Evolutionary conservation across 1,284 basidiomycete species (phyloP).

Genomic region (Leccinum discolor): DNA sequence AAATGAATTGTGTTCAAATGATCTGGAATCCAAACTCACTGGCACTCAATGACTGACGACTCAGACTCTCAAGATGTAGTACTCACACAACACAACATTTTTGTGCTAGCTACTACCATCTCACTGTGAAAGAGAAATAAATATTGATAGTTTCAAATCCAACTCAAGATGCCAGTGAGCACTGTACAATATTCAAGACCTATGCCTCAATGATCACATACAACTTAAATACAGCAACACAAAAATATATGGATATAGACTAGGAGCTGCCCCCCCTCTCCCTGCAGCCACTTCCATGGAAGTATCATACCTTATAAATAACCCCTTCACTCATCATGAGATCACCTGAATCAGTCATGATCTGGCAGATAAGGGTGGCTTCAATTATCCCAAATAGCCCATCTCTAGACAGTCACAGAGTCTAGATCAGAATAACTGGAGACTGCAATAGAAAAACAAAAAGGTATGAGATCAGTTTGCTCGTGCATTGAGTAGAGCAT

Average conservation of each 20-base stretch:
- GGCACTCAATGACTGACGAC: no score
- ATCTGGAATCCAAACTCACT: no score
- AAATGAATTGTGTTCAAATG: no score
- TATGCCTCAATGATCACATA: no score
- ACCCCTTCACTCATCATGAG: conserved; percentile 87
- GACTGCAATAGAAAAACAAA: conserved; percentile 39
- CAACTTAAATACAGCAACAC: not conserved
- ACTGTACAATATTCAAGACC: no score
- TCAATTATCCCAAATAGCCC: conserved; percentile 81
- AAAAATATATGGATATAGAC: not conserved
- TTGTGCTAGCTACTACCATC: no score
- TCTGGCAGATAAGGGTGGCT: conserved; percentile 71
- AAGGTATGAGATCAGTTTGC: conserved; percentile 4
- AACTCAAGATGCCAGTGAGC: no score
- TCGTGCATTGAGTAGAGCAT: not conserved
- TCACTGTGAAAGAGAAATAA: no score
- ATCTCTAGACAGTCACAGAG: conserved; percentile 61
- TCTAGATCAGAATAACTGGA: conserved; percentile 77
- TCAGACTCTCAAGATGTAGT: no score
- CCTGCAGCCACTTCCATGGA: not conserved
- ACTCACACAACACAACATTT: no score
- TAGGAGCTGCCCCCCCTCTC: not conserved
- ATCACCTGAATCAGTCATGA: conserved; percentile 85
- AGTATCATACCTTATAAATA: conserved; percentile 66
- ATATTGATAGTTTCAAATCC: no score